A percentile compares a stretch with the other conserved stretches of the same genome.
These are phyloP conservation scores for Hymenoscyphus fraxineus DNA, from an alignment of 2,329 filamentous ascomycete genomes.

Conservation along the genomic window DNA sequence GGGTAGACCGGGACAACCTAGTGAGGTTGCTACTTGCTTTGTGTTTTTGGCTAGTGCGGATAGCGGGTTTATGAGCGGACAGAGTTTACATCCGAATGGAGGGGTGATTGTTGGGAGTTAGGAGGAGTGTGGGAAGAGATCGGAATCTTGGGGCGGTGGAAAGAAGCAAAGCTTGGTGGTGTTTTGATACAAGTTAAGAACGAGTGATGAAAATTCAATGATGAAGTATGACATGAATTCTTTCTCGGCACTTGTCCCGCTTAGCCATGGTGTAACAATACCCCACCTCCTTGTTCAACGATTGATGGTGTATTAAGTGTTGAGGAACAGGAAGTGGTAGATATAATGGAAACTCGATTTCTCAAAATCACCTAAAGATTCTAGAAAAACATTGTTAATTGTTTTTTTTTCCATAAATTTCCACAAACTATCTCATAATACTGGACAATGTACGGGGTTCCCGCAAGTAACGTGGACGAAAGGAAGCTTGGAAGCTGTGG, in stretches of 20 bases:
- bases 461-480: not conserved
- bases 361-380: not conserved
- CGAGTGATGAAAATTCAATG: not conserved
- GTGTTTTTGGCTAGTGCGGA: slow-evolving; percentile 76
- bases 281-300: not conserved
- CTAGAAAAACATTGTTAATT: not conserved
- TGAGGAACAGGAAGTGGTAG: no score
- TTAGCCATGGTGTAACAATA: not conserved
- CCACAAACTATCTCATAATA: not conserved
- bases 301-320: no score
- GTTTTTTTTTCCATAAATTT: not conserved
- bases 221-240: not conserved
- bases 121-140: not conserved
- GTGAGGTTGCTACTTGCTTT: slow-evolving; percentile 76
- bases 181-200: no score
- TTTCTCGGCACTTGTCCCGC: not conserved
- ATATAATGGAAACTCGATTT: no score
- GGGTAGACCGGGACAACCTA: slow-evolving; percentile 73
- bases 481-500: no score
- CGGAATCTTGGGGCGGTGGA: not conserved
- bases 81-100: slow-evolving; percentile 64
- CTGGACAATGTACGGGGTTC: not conserved
- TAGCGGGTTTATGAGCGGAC: slow-evolving; percentile 70
- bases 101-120: slow-evolving; percentile 48
- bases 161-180: no score